Base-by-base conservation (phyloP, 1,139 yeast species). In the Blastobotrys raffinosifermentans region DNA sequence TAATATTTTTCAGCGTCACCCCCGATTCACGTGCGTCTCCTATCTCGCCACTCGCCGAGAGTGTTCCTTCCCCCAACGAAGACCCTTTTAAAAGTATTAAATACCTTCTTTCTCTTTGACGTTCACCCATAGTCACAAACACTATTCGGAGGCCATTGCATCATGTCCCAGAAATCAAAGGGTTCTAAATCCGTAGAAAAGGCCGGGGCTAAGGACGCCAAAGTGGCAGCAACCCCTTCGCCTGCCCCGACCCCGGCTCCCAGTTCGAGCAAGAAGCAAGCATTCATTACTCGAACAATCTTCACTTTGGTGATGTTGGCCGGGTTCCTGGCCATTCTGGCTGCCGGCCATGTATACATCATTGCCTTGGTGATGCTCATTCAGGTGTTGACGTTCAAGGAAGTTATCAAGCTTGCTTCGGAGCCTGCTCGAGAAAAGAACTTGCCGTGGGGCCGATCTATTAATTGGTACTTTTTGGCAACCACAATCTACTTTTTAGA, bases 231-330 rank as follows among this genome's bases (percentile, higher is more conserved):
- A n/a, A n/a, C n/a, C n/a, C n/a, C n/a, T n/a, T n/a, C n/a, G n/a
- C n/a, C 15, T 6, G 27, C 27, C 6, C 15, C 5, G 7, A n/a
- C 27, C 14, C 14, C 15, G 7, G 14, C 27, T 10, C 27, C 27
- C 7, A 14, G 14, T n/a, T 14, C 77, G 50, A 78, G 77, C 64
- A 85, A 84, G 64, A 80, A 78, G 50, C 91, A 79, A 61, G 84
- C 87, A 32, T 87, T 91, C 55, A 60, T 86, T 38, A 85, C 89
- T 26, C 75, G 99, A 51, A 82, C 97, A n/a, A 69, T 83, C 36
- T 91, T 97, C 97, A 83, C 97, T 0, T 61, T 91, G 53, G 87
- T 91, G 19, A 89, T 91, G 97, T 81, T 91, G 47, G 64, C 69
- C 15, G 78, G 77, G 7, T 84, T 91, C 61, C 74, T 87, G 48